Conservation (phyloP, 2,329 filamentous ascomycete genomes). For the Madurella mycetomatis region DNA sequence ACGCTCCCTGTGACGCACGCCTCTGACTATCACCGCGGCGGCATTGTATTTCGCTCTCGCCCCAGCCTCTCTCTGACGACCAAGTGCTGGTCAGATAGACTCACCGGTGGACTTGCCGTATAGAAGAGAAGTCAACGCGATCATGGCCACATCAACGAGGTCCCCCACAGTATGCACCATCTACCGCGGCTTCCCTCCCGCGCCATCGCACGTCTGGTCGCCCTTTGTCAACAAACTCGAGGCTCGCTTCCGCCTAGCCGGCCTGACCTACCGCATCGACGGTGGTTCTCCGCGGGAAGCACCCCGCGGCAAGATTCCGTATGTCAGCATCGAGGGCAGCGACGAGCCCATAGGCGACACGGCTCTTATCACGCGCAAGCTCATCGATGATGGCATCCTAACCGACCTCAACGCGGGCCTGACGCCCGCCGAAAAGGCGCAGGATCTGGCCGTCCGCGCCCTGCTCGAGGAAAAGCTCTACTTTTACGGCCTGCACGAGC, state of each 20-base stretch:
- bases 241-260: conserved; percentile 52
- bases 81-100: no score
- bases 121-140: no score
- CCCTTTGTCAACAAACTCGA: conserved; percentile 62
- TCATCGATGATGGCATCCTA: conserved; percentile 40
- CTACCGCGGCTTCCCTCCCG: conserved; percentile 45
- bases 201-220: conserved; percentile 49
- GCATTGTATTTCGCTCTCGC: no score
- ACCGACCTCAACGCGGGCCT: conserved; percentile 47
- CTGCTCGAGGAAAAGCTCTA: conserved; percentile 58
- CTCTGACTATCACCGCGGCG: no score
- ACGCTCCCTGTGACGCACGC: no score
- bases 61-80: no score
- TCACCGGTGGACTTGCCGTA: no score
- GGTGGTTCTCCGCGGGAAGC: conserved; percentile 41
- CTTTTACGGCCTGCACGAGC: conserved; percentile 51
- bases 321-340: conserved; percentile 37
- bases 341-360: conserved; percentile 44
- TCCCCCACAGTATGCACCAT: conserved; percentile 33
- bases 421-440: conserved; percentile 34
- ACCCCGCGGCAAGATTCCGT: conserved; percentile 59
- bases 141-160: not conserved
- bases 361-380: conserved; percentile 46
- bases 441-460: conserved; percentile 50
- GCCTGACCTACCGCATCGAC: conserved; percentile 42